Base-by-base conservation (phyloP, 805 yeast species). In the Yamadazyma scolyti region DNA sequence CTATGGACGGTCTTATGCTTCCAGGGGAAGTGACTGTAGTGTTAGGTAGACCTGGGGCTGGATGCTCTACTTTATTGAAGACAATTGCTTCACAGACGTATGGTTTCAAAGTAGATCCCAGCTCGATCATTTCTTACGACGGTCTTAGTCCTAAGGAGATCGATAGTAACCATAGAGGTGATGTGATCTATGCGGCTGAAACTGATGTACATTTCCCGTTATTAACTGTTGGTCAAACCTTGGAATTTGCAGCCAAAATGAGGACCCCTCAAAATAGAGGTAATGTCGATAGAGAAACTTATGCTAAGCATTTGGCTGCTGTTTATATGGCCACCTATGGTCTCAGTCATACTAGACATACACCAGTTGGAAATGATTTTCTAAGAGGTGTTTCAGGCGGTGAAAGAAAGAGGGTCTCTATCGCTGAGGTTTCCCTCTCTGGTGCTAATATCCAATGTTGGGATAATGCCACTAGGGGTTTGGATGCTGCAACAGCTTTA, bases 391-490 rank as follows among this genome's bases (percentile, higher is more conserved):
- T 79, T 20, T 78, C 89, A 28, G 87, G 90, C 46, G 89, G 89
- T 64, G 89, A 82, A 58, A 64, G 90, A 42, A 81, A 82, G 58
- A 73, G 90, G 60, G 87, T 82, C 2, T 79, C 89, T 8, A 77
- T 82, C 43, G 83, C 85, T 8, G 95, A 84, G 57, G 83, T 82
- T 1, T 60, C 80, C 29, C 71, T 81, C 25, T 68, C 79, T 28
- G 75, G 79, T 15, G 81, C 85, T 16, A 58, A 68, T 16, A 48
- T 70, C 13, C 73, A 71, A 43, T 58, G 71, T 42, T 71, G 75
- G 76, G 76, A 84, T 61, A 84, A 84, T 49, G 81, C 90, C 6
- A 84, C 95, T 4, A 74, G 93, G 62, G 95, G 94, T 45, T 67
- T 84, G 39, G 95, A 84, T 58, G 73, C 93, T 5, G 81, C 90